Evolutionary conservation across 2,329 filamentous ascomycete genomes (phyloP).

Genomic region (Aspergillus melleus): DNA sequence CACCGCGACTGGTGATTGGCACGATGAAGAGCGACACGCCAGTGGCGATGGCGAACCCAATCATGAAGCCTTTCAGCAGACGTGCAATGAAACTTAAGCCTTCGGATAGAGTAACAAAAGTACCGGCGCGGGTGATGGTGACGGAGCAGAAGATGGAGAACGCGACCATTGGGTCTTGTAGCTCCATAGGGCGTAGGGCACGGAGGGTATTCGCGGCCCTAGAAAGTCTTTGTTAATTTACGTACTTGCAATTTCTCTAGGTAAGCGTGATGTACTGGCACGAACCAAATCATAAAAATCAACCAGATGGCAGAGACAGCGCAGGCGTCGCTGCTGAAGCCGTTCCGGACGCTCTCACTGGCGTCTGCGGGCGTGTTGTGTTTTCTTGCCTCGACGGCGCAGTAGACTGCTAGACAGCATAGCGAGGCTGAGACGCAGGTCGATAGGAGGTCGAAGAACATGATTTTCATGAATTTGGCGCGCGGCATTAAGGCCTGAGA

Average conservation of each 20-base stretch:
- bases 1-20: constrained; percentile 63
- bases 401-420: constrained; percentile 64
- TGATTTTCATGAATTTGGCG: constrained; percentile 69
- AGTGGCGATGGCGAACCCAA: constrained; percentile 64
- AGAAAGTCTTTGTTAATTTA: too few species aligned
- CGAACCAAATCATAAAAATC: constrained; percentile 68
- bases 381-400: constrained; percentile 62
- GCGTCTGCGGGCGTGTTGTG: constrained; percentile 50
- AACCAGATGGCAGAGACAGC: constrained; percentile 70
- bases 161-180: constrained; percentile 66
- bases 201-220: constrained; percentile 61
- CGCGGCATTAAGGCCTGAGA: constrained; percentile 65
- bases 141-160: constrained; percentile 68
- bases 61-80: constrained; percentile 63
- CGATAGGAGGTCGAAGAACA: constrained; percentile 59
- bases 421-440: constrained; percentile 61
- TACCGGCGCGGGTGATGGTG: constrained; percentile 54
- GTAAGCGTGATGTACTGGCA: too few species aligned
- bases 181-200: constrained; percentile 60
- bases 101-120: constrained; percentile 43
- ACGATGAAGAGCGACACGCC: constrained; percentile 65
- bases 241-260: too few species aligned
- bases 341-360: constrained; percentile 28
- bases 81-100: constrained; percentile 41
- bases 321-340: constrained; percentile 68